Conservation (phyloP, 2,329 filamentous ascomycete genomes). For the Raffaelea albimanens region DNA sequence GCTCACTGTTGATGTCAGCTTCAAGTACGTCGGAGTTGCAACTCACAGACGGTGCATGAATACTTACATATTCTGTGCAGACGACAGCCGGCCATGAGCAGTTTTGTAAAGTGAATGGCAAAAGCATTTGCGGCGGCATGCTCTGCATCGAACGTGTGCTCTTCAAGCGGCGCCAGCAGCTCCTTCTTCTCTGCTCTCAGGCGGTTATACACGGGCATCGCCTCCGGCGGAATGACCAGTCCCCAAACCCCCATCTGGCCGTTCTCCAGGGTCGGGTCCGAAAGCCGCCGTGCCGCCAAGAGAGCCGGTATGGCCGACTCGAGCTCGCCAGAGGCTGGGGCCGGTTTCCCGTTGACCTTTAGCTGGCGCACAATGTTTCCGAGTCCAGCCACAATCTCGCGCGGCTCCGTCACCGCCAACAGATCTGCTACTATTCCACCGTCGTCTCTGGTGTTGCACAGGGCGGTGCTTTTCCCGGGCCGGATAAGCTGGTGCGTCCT, state of each 20-base stretch:
- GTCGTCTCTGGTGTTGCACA: not conserved
- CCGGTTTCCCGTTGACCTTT: constrained; percentile 31
- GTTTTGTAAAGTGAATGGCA: constrained; percentile 20
- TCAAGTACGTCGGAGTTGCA: not conserved
- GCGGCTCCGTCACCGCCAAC: constrained; percentile 52
- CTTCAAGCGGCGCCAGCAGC: not conserved
- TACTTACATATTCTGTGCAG: constrained; percentile 36
- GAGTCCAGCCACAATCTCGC: constrained; percentile 54
- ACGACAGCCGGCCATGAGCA: constrained; percentile 33
- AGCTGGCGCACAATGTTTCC: constrained; percentile 71
- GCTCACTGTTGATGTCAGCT: constrained; percentile 41
- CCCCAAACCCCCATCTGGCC: constrained; percentile 61
- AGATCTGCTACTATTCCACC: constrained; percentile 31
- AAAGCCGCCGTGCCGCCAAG: constrained; percentile 6
- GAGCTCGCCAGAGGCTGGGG: constrained; percentile 62
- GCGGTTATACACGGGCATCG: constrained; percentile 13
- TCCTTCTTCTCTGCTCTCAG: too few species aligned
- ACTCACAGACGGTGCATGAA: constrained; percentile 4
- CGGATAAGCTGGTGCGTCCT: constrained; percentile 21
- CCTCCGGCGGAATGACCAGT: constrained; percentile 44
- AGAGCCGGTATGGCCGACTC: constrained; percentile 47
- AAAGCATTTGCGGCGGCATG: constrained; percentile 15
- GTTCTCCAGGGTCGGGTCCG: constrained; percentile 3
- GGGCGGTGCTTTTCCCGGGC: too few species aligned
- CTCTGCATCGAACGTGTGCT: constrained; percentile 17